Conservation (phyloP, 169 alveolate genomes). For the Plasmodium cynomolgi region DNA sequence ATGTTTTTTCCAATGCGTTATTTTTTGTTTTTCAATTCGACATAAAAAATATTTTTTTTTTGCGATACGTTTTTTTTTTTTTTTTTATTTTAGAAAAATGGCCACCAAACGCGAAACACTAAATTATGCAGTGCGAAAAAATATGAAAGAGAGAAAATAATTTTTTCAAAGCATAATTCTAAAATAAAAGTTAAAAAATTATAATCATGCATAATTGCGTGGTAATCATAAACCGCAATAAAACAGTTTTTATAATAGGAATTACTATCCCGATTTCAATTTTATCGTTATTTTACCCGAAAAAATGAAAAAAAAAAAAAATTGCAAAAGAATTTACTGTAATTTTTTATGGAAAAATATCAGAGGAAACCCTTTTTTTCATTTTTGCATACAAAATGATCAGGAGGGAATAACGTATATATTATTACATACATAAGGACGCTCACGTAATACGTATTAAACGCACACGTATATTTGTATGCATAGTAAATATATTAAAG, state of each 20-base stretch:
- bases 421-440: neutral
- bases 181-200: neutral
- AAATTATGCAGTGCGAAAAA: neutral
- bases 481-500: neutral
- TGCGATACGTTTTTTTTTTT: neutral
- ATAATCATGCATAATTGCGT: neutral
- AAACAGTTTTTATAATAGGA: neutral
- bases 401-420: neutral
- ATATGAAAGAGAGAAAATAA: neutral
- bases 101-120: neutral
- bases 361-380: neutral
- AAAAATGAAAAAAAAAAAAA: neutral
- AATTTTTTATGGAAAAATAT: neutral
- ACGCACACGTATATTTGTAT: neutral
- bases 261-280: neutral
- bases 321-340: neutral
- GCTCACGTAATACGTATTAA: neutral
- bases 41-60: neutral
- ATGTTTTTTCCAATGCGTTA: neutral
- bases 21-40: neutral
- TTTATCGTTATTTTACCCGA: neutral
- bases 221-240: neutral
- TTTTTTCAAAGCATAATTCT: neutral
- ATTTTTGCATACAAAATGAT: neutral
- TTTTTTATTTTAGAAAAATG: neutral